phyloP scores from a whole-genome alignment of 176 grass and related monocot genomes.

The Echinochloa phyllopogon region DNA sequence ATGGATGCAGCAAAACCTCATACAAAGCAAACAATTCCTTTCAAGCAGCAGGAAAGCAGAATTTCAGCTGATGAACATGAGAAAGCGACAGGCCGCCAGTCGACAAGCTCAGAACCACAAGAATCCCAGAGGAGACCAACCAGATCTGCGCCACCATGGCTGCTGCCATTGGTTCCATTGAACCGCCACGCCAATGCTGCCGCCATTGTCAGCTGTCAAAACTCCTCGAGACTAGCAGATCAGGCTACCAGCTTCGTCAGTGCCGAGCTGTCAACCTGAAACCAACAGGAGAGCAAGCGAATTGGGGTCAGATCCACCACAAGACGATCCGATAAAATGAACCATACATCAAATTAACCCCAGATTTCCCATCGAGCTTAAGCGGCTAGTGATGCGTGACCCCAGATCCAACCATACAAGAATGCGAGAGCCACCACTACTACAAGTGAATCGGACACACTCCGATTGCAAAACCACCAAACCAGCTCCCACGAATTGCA shows the following conservation, averaged over 20 bases:
- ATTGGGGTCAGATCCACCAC: slow-evolving; percentile 45
- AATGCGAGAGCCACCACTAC: not conserved
- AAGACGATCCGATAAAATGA: not conserved
- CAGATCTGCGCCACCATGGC: slow-evolving; percentile 82
- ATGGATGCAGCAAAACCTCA: slow-evolving; percentile 15
- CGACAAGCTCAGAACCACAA: slow-evolving; percentile 36
- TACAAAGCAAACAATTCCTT: not conserved
- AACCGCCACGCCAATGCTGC: slow-evolving; percentile 83
- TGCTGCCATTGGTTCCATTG: slow-evolving; percentile 71
- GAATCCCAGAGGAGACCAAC: slow-evolving; percentile 45
- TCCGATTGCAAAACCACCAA: slow-evolving; percentile 2
- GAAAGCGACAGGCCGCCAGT: slow-evolving; percentile 28
- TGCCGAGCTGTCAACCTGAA: slow-evolving; percentile 55
- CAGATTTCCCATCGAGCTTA: not conserved
- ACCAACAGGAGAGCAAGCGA: slow-evolving; percentile 25
- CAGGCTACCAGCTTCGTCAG: slow-evolving; percentile 31
- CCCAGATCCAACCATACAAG: slow-evolving; percentile 35
- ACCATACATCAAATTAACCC: not conserved
- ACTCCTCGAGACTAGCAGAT: slow-evolving; percentile 39
- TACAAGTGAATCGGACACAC: not conserved
- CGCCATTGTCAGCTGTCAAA: slow-evolving; percentile 59
- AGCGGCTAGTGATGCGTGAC: not conserved
- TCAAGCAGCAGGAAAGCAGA: slow-evolving; percentile 14
- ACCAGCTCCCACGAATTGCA: not conserved
- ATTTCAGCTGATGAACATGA: slow-evolving; percentile 1